phyloP scores from a whole-genome alignment of 257 asterid species.

The Orobanche coerulescens region DNA sequence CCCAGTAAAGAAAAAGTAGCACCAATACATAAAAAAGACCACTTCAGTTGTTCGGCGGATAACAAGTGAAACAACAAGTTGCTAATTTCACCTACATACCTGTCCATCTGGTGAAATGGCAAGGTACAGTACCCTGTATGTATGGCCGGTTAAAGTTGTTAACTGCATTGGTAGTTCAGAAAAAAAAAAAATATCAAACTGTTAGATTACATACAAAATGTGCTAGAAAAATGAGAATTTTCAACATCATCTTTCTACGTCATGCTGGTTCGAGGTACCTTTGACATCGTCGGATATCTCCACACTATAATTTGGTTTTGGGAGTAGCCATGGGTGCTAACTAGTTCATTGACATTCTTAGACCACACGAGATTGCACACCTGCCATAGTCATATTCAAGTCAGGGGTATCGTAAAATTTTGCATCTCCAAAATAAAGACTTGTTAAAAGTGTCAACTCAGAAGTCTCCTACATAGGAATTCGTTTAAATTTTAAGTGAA shows the following conservation, averaged over 20 bases:
- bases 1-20: background rate
- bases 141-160: constrained; percentile 89
- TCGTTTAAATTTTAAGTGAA: too few relatives aligned
- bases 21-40: background rate
- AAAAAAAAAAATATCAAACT: background rate
- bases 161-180: constrained; percentile 44
- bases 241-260: background rate
- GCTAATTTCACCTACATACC: constrained; percentile 31
- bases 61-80: background rate
- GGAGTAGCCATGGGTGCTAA: constrained; percentile 92
- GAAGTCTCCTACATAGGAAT: too few relatives aligned
- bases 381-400: constrained; percentile 33
- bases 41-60: background rate
- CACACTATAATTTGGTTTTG: constrained; percentile 88
- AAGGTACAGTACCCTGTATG: constrained; percentile 82
- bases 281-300: constrained; percentile 91
- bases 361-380: constrained; percentile 98
- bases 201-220: background rate
- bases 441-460: background rate
- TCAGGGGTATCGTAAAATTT: constrained; percentile 13
- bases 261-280: constrained; percentile 37
- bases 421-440: too few relatives aligned
- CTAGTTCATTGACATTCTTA: constrained; percentile 86
- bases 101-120: constrained; percentile 98
- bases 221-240: background rate